Evolutionary conservation across 352 stramenopile species (phyloP), one percentile per base, ranked within the genome.

Genomic region (Globisporangium cederbergense): DNA sequence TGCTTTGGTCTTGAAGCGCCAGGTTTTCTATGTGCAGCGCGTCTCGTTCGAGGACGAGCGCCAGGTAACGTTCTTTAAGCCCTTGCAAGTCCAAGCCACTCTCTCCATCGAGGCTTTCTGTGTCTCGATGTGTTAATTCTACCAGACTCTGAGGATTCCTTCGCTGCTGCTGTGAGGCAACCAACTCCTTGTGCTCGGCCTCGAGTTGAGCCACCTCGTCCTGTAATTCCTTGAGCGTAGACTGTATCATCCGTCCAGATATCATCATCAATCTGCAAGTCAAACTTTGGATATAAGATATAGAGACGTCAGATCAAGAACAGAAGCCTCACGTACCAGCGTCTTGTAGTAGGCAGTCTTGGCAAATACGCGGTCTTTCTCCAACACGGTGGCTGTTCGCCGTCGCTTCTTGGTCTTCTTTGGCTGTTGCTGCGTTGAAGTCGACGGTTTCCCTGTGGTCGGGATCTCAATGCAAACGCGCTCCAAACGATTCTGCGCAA

Each of bases 301-400:
- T 25, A 25, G 22, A 25, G 22, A 25, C 22, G 22, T 25, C 22
- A 25, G 40, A 18, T 18, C 40, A 13, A 46, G 40, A n/a, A n/a
- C 14, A 8, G 9, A 34, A 22, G 18, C 11, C 5, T 32, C 18
- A 25, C 42, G 9, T 42, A 64, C 59, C 47, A 64, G 47, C 22
- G 47, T 64, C 47, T 64, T 25, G 59, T 64, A 64, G 59, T 64
- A 64, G 7, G 45, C 36, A 34, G 36, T 53, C 46, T 64, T 64
- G 34, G 59, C 47, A 49, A 64, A 64, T 14, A 5, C 49, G 3
- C 59, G 59, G 20, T 52, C 59, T 18, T 51, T 53, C 32, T 16
- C 47, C 20, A 36, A 36, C 25, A 28, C 36, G 9, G 16, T 13
- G 1, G n/a, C 22, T 6, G 59, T 14, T 2, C 59, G 59, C 34